These are phyloP conservation scores for Podila verticillata DNA, from an alignment of 192 early-diverging fungal genomes.

Conservation along the genomic window DNA sequence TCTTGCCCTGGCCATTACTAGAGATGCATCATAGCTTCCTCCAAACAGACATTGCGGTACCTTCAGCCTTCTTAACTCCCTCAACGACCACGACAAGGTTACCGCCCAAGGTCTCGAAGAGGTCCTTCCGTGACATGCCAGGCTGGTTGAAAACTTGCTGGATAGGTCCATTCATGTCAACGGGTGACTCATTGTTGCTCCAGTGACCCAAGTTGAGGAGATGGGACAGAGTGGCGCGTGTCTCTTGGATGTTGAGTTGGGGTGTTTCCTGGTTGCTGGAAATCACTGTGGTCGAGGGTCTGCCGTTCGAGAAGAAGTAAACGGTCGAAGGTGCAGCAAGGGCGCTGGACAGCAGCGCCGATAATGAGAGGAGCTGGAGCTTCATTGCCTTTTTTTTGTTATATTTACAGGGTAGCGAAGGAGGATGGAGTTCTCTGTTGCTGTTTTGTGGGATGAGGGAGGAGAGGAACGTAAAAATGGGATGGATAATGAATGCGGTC, in stretches of 20 bases:
- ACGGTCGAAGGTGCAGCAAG: conserved; percentile 12
- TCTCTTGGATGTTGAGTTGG: conserved; percentile 29
- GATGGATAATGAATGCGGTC: too few species aligned
- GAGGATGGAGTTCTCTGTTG: background rate
- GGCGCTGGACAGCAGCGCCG: background rate
- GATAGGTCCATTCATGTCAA: conserved; percentile 36
- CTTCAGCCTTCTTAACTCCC: conserved; percentile 23
- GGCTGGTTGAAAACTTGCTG: conserved; percentile 41
- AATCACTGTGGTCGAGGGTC: background rate
- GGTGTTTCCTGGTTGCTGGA: conserved; percentile 11
- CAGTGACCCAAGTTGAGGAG: conserved; percentile 32
- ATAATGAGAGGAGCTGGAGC: background rate
- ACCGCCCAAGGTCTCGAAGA: conserved; percentile 30
- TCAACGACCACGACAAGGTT: conserved; percentile 51
- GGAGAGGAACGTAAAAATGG: background rate
- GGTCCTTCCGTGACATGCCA: conserved; percentile 39
- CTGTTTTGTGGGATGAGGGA: background rate
- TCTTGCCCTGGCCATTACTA: too few species aligned
- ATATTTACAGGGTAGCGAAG: background rate
- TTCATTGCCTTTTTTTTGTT: background rate
- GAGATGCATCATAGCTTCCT: background rate
- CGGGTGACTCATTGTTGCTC: background rate
- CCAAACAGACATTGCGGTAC: background rate
- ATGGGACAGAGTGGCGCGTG: conserved; percentile 36
- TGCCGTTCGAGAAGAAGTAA: background rate